A percentile compares a stretch with the other conserved stretches of the same genome.
phyloP scores from a whole-genome alignment of 768 basidiomycete species.

The Hygrocybe punicea region DNA sequence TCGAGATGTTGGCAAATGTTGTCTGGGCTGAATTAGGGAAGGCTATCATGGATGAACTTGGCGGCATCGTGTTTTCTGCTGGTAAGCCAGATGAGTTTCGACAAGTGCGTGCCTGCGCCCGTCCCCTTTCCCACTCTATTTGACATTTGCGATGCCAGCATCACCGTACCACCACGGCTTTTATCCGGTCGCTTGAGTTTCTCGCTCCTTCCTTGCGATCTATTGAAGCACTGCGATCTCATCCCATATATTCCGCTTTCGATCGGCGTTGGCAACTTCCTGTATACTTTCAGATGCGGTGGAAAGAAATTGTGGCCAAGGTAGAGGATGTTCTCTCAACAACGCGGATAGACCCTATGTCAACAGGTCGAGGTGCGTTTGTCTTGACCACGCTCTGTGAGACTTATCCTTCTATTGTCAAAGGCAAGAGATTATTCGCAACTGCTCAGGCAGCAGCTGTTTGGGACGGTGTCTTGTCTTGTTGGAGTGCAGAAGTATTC shows the following conservation, averaged over 20 bases:
- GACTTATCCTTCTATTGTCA: conserved; percentile 5
- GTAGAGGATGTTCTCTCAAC: conserved; percentile 65
- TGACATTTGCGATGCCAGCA: conserved; percentile 48
- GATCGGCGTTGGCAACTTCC: conserved; percentile 91
- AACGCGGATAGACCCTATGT: conserved; percentile 35
- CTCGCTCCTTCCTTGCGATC: conserved; percentile 73
- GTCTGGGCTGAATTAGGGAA: conserved; percentile 83
- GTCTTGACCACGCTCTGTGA: conserved; percentile 11
- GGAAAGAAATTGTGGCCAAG: conserved; percentile 85
- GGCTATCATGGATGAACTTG: conserved; percentile 82
- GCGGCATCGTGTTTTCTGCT: conserved; percentile 79
- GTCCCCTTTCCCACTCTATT: not conserved
- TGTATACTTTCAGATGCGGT: conserved; percentile 93
- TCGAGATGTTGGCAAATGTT: conserved; percentile 83
- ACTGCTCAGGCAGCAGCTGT: conserved; percentile 63
- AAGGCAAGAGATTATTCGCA: conserved; percentile 42
- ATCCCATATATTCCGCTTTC: conserved; percentile 69
- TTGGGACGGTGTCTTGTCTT: conserved; percentile 69
- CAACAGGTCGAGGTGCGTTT: conserved; percentile 36
- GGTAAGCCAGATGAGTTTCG: conserved; percentile 89
- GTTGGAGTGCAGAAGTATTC: conserved; percentile 86
- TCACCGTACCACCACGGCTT: conserved; percentile 78
- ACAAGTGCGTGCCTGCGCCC: conserved; percentile 49
- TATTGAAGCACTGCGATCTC: conserved; percentile 66
- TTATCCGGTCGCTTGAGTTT: conserved; percentile 77